These are phyloP conservation scores for Xylaria cubensis DNA, from an alignment of 495 filamentous ascomycete species.

Conservation along the genomic window DNA sequence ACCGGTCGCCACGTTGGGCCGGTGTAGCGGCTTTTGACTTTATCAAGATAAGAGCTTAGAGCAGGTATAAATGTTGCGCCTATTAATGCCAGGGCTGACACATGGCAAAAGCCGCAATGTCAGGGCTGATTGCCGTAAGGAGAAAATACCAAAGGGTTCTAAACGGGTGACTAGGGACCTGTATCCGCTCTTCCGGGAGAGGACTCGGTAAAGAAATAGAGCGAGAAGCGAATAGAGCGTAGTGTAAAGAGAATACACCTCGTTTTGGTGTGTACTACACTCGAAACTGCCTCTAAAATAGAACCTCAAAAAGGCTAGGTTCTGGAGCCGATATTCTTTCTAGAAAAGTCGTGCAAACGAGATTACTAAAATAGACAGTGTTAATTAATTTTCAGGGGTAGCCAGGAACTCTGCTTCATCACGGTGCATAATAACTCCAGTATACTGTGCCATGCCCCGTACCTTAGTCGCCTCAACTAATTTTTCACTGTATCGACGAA, in stretches of 20 bases:
- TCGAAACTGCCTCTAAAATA: background rate
- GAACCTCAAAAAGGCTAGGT: background rate
- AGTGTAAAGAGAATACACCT: background rate
- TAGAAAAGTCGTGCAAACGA: conserved; percentile 17
- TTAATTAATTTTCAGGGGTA: conserved; percentile 18
- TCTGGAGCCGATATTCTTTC: background rate
- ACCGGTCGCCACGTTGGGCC: background rate
- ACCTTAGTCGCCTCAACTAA: background rate
- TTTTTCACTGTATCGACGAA: background rate
- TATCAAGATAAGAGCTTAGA: background rate
- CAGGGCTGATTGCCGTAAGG: background rate
- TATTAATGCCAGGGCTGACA: background rate
- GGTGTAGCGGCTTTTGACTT: background rate
- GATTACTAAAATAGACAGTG: conserved; percentile 1
- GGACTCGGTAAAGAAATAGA: background rate
- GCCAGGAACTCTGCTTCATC: background rate
- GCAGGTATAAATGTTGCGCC: background rate
- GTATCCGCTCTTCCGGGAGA: background rate
- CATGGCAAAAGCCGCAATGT: conserved; percentile 4
- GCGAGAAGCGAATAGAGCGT: background rate
- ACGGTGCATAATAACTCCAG: background rate
- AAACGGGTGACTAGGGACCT: background rate
- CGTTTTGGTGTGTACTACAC: background rate
- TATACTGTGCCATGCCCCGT: background rate
- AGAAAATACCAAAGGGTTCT: background rate